A percentile compares a stretch with the other conserved stretches of the same genome.
Evolutionary conservation across 2,329 filamentous ascomycete genomes (phyloP).

Genomic region (Aspergillus fumigatiaffinis): DNA sequence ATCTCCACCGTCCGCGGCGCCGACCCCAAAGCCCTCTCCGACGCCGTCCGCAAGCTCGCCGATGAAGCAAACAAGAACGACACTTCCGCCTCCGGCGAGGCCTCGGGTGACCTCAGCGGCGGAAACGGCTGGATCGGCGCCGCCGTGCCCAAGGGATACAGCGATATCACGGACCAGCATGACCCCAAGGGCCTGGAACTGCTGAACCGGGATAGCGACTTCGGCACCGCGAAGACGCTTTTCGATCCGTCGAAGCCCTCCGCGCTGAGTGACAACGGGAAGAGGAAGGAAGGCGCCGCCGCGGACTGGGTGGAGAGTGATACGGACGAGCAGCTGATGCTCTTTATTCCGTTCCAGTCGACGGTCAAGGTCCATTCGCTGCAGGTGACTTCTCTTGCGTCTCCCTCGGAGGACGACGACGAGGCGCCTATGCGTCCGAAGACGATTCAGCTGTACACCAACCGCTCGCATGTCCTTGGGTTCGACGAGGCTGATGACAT

Average conservation of each 20-base stretch:
- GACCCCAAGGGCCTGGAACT: slow-evolving; percentile 79
- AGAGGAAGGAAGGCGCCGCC: slow-evolving; percentile 49
- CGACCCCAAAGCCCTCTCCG: slow-evolving; percentile 65
- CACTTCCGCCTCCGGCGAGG: slow-evolving; percentile 27
- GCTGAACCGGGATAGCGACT: slow-evolving; percentile 77
- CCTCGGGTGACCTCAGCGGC: slow-evolving; percentile 40
- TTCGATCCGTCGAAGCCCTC: slow-evolving; percentile 68
- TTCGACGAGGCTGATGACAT: slow-evolving; percentile 93
- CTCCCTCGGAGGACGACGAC: slow-evolving; percentile 45
- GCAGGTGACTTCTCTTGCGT: slow-evolving; percentile 78
- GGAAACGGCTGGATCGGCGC: slow-evolving; percentile 67
- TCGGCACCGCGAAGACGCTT: slow-evolving; percentile 67
- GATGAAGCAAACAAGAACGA: slow-evolving; percentile 55
- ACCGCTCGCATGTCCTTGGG: slow-evolving; percentile 82
- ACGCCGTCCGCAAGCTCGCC: slow-evolving; percentile 67
- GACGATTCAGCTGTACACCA: slow-evolving; percentile 80
- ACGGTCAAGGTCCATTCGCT: slow-evolving; percentile 83
- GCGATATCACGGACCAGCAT: slow-evolving; percentile 76
- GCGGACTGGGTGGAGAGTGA: slow-evolving; percentile 94
- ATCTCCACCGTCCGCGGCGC: slow-evolving; percentile 70
- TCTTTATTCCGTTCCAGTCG: slow-evolving; percentile 85
- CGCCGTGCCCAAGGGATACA: slow-evolving; percentile 72
- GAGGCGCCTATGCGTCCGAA: slow-evolving; percentile 74
- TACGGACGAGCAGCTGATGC: slow-evolving; percentile 92
- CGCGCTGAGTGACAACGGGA: slow-evolving; percentile 46